Evolutionary conservation across 441 rosid species (phyloP), one percentile per base, ranked within the genome.

Genomic region (Hypseocharis bilobata): DNA sequence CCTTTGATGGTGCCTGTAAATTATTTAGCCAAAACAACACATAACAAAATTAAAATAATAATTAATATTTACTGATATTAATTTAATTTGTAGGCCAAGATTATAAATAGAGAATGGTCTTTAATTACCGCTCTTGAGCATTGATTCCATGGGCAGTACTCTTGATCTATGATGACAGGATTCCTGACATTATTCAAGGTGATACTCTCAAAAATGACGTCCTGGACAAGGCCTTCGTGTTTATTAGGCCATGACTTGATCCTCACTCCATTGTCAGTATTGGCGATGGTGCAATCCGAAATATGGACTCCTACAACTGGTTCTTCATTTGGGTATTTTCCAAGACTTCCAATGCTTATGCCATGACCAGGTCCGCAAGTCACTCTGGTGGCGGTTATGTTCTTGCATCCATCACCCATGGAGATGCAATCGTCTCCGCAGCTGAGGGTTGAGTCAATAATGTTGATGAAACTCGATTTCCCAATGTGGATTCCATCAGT

Each of bases 401-500:
- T 59, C 51, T 56, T 62, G 71, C 71, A 23, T 29, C 76, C 71
- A 14, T 72, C 71, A 0, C 76, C 82, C 0, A 78, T 3, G 5
- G 79, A 78, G 57, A 78, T 25, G 13, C 79, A 78, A 44, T 78
- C 82, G 7, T 74, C 82, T 0, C 77, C 81, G 0, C 78, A 74
- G 40, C 63, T 67, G 23, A 86, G 79, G 8, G 16, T 4, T 0
- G 82, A 3, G 13, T 72, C 64, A 0, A 49, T 59, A 57, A 87
- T 74, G 28, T 61, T 78, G 58, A 87, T 42, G 6, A 67, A 72
- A 0, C 8, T 67, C 0, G 85, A 73, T 60, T 80, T 44, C 0
- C 83, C 87, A 0, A 83, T 42, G 68, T 85, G 88, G 60, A 87
- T 85, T n/a, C 90, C 93, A 3, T 85, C 88, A 0, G 88, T 87